Evolutionary conservation across 495 filamentous ascomycete species (phyloP).

Genomic region (Aspergillus bridgeri): DNA sequence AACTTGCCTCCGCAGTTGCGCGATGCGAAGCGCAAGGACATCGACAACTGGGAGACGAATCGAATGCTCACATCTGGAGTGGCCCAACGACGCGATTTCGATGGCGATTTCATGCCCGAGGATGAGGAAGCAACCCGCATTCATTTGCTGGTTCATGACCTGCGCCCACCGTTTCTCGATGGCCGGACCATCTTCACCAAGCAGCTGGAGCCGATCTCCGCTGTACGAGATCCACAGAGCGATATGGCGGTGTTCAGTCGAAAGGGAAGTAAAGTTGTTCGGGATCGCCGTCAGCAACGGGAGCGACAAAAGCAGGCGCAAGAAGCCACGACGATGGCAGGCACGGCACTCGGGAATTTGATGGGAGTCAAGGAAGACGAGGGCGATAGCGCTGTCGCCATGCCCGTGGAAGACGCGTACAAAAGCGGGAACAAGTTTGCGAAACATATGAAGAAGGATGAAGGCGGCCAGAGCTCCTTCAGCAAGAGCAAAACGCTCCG

Average conservation of each 20-base stretch:
- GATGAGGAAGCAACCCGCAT: slow-evolving; percentile 89
- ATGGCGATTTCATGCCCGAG: slow-evolving; percentile 78
- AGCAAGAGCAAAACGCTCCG: slow-evolving; percentile 85
- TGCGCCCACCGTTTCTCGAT: slow-evolving; percentile 93
- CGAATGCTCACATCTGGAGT: slow-evolving; percentile 97
- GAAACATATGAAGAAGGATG: slow-evolving; percentile 82
- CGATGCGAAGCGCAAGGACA: slow-evolving; percentile 77
- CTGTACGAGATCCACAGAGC: slow-evolving; percentile 90
- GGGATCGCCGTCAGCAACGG: slow-evolving; percentile 83
- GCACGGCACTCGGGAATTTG: slow-evolving; percentile 87
- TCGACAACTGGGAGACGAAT: slow-evolving; percentile 97
- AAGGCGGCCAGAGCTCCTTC: slow-evolving; percentile 81
- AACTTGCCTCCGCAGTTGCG: slow-evolving; percentile 39
- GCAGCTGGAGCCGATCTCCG: slow-evolving; percentile 91
- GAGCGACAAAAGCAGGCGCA: slow-evolving; percentile 95
- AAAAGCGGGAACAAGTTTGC: slow-evolving; percentile 79
- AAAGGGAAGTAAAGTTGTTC: slow-evolving; percentile 91
- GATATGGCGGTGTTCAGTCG: slow-evolving; percentile 99
- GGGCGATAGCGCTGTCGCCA: slow-evolving; percentile 78
- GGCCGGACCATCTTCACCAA: slow-evolving; percentile 95
- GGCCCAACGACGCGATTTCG: slow-evolving; percentile 80
- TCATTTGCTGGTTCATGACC: slow-evolving; percentile 89
- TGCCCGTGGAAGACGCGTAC: slow-evolving; percentile 68
- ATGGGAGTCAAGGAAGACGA: slow-evolving; percentile 96
- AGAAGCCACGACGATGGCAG: slow-evolving; percentile 89